Percentiles rank a stretch among this genome's conserved stretches.
phyloP scores from a whole-genome alignment of 2,329 filamentous ascomycete species.

The Ampelomyces quisqualis region DNA sequence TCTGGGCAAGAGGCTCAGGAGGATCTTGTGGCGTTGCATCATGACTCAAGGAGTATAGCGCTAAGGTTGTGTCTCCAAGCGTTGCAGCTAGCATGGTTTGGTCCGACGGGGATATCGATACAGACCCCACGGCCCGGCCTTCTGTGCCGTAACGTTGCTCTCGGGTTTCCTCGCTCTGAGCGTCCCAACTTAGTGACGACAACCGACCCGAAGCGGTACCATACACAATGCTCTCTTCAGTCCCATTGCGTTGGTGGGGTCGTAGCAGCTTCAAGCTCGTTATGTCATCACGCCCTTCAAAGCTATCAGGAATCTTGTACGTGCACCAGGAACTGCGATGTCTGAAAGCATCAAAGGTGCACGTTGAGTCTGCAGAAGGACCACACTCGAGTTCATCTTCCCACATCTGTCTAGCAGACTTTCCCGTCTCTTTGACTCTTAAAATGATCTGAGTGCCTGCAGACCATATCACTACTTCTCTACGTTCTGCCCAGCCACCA shows the following conservation, averaged over 20 bases:
- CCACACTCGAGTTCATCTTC: conserved; percentile 5
- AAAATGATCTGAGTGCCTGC: conserved; percentile 60
- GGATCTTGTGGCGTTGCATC: conserved; percentile 30
- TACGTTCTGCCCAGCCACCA: conserved; percentile 45
- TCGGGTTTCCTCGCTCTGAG: conserved; percentile 10
- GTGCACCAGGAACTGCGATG: conserved; percentile 51
- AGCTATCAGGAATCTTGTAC: conserved; percentile 54
- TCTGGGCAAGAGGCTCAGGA: conserved; percentile 17
- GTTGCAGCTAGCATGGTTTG: conserved; percentile 54
- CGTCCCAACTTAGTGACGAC: conserved; percentile 29
- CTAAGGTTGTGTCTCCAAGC: conserved; percentile 50
- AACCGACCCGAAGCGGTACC: conserved; percentile 60
- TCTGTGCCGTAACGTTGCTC: conserved; percentile 46
- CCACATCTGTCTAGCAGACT: conserved; percentile 11
- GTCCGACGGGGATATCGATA: conserved; percentile 47
- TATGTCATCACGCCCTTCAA: conserved; percentile 60
- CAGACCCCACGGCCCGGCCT: conserved; percentile 49
- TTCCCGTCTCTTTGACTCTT: conserved; percentile 50
- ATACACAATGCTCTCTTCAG: conserved; percentile 53
- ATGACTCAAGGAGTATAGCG: conserved; percentile 47
- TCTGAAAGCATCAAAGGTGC: conserved; percentile 35
- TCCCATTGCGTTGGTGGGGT: conserved; percentile 41
- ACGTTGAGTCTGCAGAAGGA: conserved; percentile 17
- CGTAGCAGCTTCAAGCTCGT: conserved; percentile 57
- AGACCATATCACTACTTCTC: conserved; percentile 61